A percentile compares a stretch with the other conserved stretches of the same genome.
Evolutionary conservation across 768 basidiomycete species (phyloP).

Genomic region (Infundibulicybe gibba): DNA sequence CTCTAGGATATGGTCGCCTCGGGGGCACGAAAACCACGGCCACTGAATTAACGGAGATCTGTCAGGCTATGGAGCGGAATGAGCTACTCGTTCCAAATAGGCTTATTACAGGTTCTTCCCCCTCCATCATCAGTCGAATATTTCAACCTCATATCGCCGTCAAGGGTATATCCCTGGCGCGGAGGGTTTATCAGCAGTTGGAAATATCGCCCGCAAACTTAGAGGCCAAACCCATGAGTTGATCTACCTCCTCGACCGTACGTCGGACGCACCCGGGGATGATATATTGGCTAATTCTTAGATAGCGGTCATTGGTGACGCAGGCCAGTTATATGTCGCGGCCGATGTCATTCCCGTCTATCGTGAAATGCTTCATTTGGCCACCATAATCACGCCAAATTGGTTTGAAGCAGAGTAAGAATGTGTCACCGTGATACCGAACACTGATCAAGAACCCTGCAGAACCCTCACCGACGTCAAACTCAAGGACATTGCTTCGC

Average conservation of each 20-base stretch:
- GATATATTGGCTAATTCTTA: neutral
- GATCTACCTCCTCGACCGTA: conserved; percentile 91
- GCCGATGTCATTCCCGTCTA: conserved; percentile 86
- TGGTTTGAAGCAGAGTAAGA: conserved; percentile 96
- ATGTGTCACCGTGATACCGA: too few species aligned
- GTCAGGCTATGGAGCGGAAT: conserved; percentile 70
- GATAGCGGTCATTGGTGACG: conserved; percentile 91
- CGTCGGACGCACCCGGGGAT: conserved; percentile 21
- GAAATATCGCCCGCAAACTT: conserved; percentile 57
- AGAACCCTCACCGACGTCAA: conserved; percentile 76
- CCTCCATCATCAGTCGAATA: neutral
- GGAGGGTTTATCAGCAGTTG: conserved; percentile 67
- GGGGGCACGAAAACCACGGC: conserved; percentile 80
- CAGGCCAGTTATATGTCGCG: conserved; percentile 85
- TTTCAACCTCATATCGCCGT: neutral
- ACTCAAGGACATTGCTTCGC: conserved; percentile 62
- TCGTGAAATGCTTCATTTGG: conserved; percentile 70
- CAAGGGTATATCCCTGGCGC: conserved; percentile 87
- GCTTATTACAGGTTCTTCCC: conserved; percentile 68
- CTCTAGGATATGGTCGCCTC: conserved; percentile 74
- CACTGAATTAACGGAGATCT: conserved; percentile 72
- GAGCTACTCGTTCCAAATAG: conserved; percentile 70
- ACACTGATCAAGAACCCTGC: neutral
- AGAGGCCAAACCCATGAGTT: conserved; percentile 54
- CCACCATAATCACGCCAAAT: conserved; percentile 94